These are phyloP conservation scores for Plasmodium malariae DNA, from an alignment of 169 alveolate species.

Conservation along the genomic window DNA sequence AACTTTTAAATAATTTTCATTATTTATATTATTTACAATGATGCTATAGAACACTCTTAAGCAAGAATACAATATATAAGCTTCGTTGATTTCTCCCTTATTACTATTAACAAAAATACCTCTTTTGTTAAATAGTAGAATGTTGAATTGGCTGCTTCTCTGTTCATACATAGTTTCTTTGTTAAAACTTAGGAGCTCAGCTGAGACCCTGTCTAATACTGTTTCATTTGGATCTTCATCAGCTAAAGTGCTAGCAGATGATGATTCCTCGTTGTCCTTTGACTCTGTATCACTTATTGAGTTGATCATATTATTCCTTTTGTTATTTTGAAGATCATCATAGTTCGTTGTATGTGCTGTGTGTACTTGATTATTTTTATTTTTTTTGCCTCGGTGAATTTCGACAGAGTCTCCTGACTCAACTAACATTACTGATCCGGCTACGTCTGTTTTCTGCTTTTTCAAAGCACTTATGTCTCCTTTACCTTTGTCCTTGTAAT, in stretches of 20 bases:
- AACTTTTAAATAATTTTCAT: conserved; percentile 32
- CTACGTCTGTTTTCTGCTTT: too few species aligned
- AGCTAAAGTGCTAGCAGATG: conserved; percentile 4
- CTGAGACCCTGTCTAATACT: conserved; percentile 38
- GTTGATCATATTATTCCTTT: too few species aligned
- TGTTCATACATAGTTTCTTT: conserved; percentile 49
- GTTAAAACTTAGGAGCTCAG: conserved; percentile 33
- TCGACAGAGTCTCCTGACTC: too few species aligned
- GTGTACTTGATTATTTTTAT: too few species aligned
- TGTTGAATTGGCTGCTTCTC: conserved; percentile 10
- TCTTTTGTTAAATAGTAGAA: conserved; percentile 53
- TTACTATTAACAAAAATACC: conserved; percentile 57
- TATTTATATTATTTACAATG: conserved; percentile 43
- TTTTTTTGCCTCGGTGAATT: too few species aligned
- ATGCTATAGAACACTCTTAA: conserved; percentile 60
- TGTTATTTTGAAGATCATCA: too few species aligned
- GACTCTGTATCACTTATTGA: too few species aligned
- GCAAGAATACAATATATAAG: conserved; percentile 31
- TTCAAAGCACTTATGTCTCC: not conserved
- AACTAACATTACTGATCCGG: too few species aligned
- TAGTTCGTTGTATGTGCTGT: too few species aligned
- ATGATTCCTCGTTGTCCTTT: too few species aligned
- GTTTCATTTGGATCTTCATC: conserved; percentile 32
- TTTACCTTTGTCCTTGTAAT: not conserved
- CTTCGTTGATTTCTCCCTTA: conserved; percentile 58